Evolutionary conservation across 2,329 filamentous ascomycete genomes (phyloP), one percentile per base, ranked within the genome.

Genomic region (Aurifilum marmelostoma): DNA sequence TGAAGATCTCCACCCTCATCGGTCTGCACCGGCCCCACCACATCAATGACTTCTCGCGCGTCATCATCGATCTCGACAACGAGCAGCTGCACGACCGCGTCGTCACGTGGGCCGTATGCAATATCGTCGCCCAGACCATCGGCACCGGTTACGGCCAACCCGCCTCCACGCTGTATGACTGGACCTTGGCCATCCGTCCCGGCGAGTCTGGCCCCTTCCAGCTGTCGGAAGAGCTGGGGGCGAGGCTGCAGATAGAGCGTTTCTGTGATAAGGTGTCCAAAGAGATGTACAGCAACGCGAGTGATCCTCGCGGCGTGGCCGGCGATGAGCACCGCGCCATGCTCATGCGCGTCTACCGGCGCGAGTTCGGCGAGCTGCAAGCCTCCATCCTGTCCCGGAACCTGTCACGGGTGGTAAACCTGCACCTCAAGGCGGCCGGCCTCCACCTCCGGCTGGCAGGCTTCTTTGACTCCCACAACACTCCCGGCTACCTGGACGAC

Each of bases 101-200:
- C 58, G 88, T 89, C 64, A 95, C 92, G 1, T 96, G 92, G 92
- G 92, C 92, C 1, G 91, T 93, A 4, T 93, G 92, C 81, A 96
- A 96, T 76, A 91, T 95, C 72, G 92, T 94, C 43, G 90, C 92
- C 29, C 92, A 95, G 75, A 90, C 89, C 67, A 88, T 94, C 58
- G 92, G 91, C n/a, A 95, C 92, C 4, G 92, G 92, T 27, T 93
- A 94, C 74, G 92, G 92, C 7, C 92, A 94, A 76, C 92, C 92
- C 9, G 91, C 92, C 6, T 92, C 91, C 60, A 93, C 89, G 65
- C 83, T 91, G 62, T 94, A 91, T 79, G 92, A 91, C 79, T 94
- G 88, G 87, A 94, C 89, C 2, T 82, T 91, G 70, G 89, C 85
- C 60, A 82, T 87, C 74, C 82, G 87, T 63, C 84, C 87, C 1